A percentile compares a stretch with the other conserved stretches of the same genome.
Conservation (phyloP, 306 rosid species). For the Mimosa bimucronata region DNA sequence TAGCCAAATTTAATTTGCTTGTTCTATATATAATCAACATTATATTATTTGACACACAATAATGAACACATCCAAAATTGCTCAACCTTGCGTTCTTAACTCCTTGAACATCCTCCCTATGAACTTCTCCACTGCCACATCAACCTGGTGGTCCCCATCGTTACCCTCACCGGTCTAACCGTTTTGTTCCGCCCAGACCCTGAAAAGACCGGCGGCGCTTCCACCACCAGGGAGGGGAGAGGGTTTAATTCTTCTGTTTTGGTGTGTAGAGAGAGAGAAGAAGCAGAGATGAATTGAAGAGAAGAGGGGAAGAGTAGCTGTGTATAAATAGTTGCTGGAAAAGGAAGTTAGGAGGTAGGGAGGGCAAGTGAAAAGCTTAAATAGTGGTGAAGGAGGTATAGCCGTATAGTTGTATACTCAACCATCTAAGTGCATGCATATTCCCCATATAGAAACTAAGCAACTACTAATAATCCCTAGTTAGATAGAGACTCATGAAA, state of each 20-base stretch:
- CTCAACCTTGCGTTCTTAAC: conserved; percentile 51
- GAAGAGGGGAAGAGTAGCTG: too few species aligned
- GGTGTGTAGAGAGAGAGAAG: not conserved
- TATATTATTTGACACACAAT: not conserved
- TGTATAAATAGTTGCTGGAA: too few species aligned
- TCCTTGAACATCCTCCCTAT: conserved; percentile 72
- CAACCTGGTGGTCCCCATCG: conserved; percentile 58
- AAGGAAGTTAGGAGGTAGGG: too few species aligned
- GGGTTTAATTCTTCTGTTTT: not conserved
- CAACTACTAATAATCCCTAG: too few species aligned
- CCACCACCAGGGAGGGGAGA: conserved; percentile 42
- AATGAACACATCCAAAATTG: not conserved
- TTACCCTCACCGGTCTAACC: conserved; percentile 75
- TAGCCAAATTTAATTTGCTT: not conserved
- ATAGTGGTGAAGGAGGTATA: not conserved
- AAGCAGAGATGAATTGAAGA: not conserved
- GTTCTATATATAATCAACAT: not conserved
- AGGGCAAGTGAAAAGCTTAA: too few species aligned
- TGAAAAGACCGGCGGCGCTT: conserved; percentile 55
- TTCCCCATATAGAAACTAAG: too few species aligned
- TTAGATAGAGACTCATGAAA: too few species aligned
- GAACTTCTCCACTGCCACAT: conserved; percentile 82
- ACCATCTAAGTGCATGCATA: too few species aligned
- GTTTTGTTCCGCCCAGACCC: conserved; percentile 63
- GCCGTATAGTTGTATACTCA: too few species aligned